Evolutionary conservation across 768 basidiomycete genomes (phyloP), one percentile per base, ranked within the genome.

Genomic region (Coprinopsis strossmayeri): DNA sequence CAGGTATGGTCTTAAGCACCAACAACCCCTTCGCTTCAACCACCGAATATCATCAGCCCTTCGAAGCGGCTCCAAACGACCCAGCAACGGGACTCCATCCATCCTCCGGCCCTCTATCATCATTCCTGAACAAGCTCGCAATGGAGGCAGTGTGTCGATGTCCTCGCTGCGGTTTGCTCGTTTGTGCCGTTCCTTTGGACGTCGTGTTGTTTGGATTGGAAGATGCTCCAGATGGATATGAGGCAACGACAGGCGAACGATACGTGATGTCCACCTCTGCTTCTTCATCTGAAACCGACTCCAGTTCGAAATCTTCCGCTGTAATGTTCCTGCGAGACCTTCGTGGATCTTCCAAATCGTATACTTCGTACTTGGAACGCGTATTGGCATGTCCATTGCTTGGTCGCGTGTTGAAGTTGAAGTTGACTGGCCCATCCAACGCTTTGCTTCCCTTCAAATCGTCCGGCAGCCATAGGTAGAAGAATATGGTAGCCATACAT

Each of bases 401-500:
- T 57, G 52, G 21, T 57, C 54, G 25, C 49, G 39, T 1, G 47
- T 53, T 1, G 23, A 52, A 34, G 24, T 52, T 48, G 13, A 61
- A 58, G 37, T 70, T 72, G 0, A 77, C 72, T 0, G 84, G 82
- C 2, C 72, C 66, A 5, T 72, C 71, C 1, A 45, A 28, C 0
- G 78, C 79, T 13, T 65, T 73, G 13, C 72, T 58, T 23, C 78
- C 78, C 50, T 78, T 79, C 54, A 95, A 74, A 49, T 86, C 82
- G 53, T 87, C 82, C 0, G 93, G 91, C 59, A 97, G 81, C 68
- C 84, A 84, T 54, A 88, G 59, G 70, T 91, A 97, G 74, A 97
- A 98, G 59, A 79, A 84, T 17, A 78, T 76, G 30, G 86, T 84
- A 40, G 94, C 86, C 53, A 99, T 78, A 61, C 93, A 95, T 0